Evolutionary conservation across 164 flowering plant genomes (phyloP).

Genomic region (Tinospora cordifolia): DNA sequence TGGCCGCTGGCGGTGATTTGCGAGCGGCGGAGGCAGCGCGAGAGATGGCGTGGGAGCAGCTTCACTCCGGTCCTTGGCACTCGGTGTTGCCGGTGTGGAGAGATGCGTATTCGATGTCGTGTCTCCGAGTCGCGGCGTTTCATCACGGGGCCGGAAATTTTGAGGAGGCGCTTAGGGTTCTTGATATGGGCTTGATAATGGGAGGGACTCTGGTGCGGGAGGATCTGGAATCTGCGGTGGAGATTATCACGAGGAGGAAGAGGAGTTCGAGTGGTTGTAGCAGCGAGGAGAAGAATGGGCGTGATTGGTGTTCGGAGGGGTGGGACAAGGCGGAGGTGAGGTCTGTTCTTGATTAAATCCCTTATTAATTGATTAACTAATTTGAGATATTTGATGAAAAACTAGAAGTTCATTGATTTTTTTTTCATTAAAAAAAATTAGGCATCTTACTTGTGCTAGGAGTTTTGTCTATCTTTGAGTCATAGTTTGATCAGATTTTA

Average conservation of each 20-base stretch:
- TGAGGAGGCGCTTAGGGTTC: constrained; percentile 53
- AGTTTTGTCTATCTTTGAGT: too few species aligned
- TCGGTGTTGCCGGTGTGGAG: constrained; percentile 83
- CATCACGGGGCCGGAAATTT: constrained; percentile 38
- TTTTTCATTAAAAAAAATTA: too few species aligned
- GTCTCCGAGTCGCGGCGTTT: constrained; percentile 56
- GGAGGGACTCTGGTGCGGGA: constrained; percentile 60
- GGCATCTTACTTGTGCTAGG: too few species aligned
- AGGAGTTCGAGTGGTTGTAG: not conserved
- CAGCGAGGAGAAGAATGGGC: constrained; percentile 4
- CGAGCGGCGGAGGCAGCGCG: constrained; percentile 82
- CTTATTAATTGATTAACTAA: too few species aligned
- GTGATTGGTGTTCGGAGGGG: constrained; percentile 11
- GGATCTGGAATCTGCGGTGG: constrained; percentile 49
- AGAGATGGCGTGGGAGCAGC: constrained; percentile 99
- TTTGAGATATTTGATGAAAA: too few species aligned
- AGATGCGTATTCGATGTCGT: constrained; percentile 92
- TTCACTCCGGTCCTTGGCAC: constrained; percentile 95
- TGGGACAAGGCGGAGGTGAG: too few species aligned
- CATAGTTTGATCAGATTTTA: too few species aligned
- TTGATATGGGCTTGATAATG: constrained; percentile 89
- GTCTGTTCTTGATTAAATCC: too few species aligned
- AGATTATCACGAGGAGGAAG: constrained; percentile 11
- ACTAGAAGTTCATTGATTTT: too few species aligned
- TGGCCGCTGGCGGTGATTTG: constrained; percentile 51